Percentiles rank a stretch among this genome's conserved stretches.
These are phyloP conservation scores for Tothia fuscella DNA, from an alignment of 2,329 filamentous ascomycete species.

Conservation along the genomic window DNA sequence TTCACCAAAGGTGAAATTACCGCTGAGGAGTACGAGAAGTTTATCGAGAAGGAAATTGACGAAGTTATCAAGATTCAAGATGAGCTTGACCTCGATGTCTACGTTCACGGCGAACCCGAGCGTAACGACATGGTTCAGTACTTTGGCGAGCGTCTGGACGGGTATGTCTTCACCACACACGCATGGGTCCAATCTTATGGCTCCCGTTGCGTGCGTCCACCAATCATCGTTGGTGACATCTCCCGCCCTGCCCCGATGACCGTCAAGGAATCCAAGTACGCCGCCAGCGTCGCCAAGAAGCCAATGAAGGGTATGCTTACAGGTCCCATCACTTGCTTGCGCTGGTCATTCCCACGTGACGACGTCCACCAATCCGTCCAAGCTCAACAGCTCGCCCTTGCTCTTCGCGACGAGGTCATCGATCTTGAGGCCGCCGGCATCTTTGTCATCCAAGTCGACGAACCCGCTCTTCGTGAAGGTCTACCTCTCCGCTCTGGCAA, in stretches of 20 bases:
- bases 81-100: constrained; percentile 93
- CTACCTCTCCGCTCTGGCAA: constrained; percentile 87
- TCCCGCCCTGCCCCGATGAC: constrained; percentile 96
- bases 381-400: constrained; percentile 95
- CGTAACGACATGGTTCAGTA: constrained; percentile 99
- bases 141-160: constrained; percentile 94
- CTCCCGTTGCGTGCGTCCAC: constrained; percentile 94
- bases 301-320: constrained; percentile 99
- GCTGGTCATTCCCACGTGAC: constrained; percentile 99
- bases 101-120: constrained; percentile 97
- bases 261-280: constrained; percentile 99
- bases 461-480: constrained; percentile 98
- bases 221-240: constrained; percentile 97
- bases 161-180: constrained; percentile 98
- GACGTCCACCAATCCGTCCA: constrained; percentile 98
- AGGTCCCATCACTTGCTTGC: constrained; percentile 94
- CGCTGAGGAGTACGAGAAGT: constrained; percentile 85
- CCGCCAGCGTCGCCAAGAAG: constrained; percentile 90
- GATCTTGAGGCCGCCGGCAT: constrained; percentile 96
- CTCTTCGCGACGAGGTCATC: constrained; percentile 94
- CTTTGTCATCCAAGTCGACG: constrained; percentile 97
- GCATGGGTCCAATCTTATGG: constrained; percentile 98
- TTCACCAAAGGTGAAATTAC: constrained; percentile 98
- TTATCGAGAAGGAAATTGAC: constrained; percentile 98
- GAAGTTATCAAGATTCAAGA: constrained; percentile 95